A percentile compares a stretch with the other conserved stretches of the same genome.
Conservation (phyloP, 2,329 filamentous ascomycete genomes). For the Ceratocystis harringtonii region DNA sequence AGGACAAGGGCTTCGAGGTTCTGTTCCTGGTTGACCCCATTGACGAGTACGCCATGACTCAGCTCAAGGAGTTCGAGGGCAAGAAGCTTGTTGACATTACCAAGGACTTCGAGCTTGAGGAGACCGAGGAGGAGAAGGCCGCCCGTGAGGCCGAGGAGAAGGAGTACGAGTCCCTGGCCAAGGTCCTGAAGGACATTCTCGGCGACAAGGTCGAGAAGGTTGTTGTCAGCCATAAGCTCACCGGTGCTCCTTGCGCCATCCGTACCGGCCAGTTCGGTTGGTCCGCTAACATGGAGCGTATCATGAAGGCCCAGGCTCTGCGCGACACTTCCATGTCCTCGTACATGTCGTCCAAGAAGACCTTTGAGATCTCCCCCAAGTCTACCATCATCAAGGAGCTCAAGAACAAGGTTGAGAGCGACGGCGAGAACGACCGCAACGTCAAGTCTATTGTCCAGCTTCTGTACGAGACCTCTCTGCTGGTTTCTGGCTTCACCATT, state of each 20-base stretch:
- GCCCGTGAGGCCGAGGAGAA: constrained; percentile 92
- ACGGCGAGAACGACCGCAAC: constrained; percentile 96
- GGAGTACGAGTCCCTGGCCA: constrained; percentile 88
- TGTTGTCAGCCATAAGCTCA: constrained; percentile 94
- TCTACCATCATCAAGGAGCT: constrained; percentile 96
- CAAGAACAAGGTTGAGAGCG: constrained; percentile 96
- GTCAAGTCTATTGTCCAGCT: constrained; percentile 99
- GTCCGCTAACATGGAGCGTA: constrained; percentile 99
- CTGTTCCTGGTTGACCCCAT: constrained; percentile 99
- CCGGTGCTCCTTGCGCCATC: constrained; percentile 90
- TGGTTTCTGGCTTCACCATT: constrained; percentile 98
- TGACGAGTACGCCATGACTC: constrained; percentile 98
- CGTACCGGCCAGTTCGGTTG: constrained; percentile 99
- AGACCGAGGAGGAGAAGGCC: constrained; percentile 99
- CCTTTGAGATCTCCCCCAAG: constrained; percentile 99
- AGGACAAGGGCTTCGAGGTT: constrained; percentile 98
- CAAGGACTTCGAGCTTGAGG: constrained; percentile 99
- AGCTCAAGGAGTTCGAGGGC: constrained; percentile 99
- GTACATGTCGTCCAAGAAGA: constrained; percentile 99
- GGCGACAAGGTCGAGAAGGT: constrained; percentile 99
- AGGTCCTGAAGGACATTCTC: constrained; percentile 97
- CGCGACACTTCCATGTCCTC: constrained; percentile 99
- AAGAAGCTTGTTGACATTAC: constrained; percentile 99
- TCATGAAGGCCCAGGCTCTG: constrained; percentile 99
- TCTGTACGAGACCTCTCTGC: constrained; percentile 94